A percentile compares a stretch with the other conserved stretches of the same genome.
Evolutionary conservation across 495 filamentous ascomycete genomes (phyloP).

Genomic region (Polyplosphaeria fusca): DNA sequence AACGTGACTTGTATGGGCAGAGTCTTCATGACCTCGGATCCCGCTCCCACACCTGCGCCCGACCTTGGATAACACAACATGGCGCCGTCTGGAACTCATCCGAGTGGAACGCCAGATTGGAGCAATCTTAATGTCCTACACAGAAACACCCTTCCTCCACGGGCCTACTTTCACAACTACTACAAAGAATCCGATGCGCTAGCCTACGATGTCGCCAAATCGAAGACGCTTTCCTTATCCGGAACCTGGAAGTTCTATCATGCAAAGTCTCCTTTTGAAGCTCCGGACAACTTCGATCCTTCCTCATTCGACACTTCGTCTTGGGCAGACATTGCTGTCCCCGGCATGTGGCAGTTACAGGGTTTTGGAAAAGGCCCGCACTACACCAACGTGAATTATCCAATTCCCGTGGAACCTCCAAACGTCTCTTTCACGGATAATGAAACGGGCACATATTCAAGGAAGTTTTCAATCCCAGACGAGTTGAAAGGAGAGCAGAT

Average conservation of each 20-base stretch:
- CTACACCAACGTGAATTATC: conserved; percentile 63
- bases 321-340: conserved; percentile 58
- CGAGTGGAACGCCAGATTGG: conserved; percentile 18
- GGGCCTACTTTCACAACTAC: conserved; percentile 11
- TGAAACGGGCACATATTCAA: conserved; percentile 60
- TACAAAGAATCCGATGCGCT: conserved; percentile 8
- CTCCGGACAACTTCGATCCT: conserved; percentile 6
- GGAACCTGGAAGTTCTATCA: conserved; percentile 21
- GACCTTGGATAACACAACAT: background rate
- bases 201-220: conserved; percentile 8
- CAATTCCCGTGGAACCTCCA: conserved; percentile 60
- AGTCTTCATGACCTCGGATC: too few species aligned
- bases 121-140: conserved; percentile 24
- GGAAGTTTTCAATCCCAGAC: conserved; percentile 50
- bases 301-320: conserved; percentile 31
- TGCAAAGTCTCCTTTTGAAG: conserved; percentile 11
- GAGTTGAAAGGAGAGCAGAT: conserved; percentile 45
- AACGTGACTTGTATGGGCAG: too few species aligned
- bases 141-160: conserved; percentile 17
- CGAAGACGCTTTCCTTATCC: conserved; percentile 5
- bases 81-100: conserved; percentile 4
- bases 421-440: conserved; percentile 57
- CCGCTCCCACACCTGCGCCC: background rate
- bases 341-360: conserved; percentile 69
- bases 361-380: conserved; percentile 58